A percentile compares a stretch with the other conserved stretches of the same genome.
Evolutionary conservation across 345 rosid species (phyloP).

Genomic region (Reutealis trisperma): DNA sequence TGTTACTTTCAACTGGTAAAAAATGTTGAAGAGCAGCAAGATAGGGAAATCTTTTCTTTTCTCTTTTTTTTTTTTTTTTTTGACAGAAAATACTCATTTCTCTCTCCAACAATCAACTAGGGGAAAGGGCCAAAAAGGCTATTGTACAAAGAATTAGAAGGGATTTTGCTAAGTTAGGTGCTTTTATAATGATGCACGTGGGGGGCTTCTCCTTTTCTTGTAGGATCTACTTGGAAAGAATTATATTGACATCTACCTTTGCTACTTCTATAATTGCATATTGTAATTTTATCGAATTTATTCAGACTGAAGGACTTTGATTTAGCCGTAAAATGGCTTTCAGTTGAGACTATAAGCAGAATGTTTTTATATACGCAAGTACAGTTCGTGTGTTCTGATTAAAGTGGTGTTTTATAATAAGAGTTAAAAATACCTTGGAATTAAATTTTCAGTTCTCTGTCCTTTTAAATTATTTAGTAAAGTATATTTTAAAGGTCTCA

Average conservation of each 20-base stretch:
- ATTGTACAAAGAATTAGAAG: conserved; percentile 7
- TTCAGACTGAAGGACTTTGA: too few relatives aligned
- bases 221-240: background rate
- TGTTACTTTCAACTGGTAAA: conserved; percentile 9
- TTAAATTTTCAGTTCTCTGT: too few relatives aligned
- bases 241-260: background rate
- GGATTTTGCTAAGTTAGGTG: background rate
- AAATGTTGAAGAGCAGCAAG: background rate
- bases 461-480: too few relatives aligned
- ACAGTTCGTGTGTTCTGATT: too few relatives aligned
- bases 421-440: too few relatives aligned
- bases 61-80: background rate
- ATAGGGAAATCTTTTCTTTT: background rate
- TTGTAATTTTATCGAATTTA: background rate
- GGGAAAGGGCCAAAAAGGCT: background rate
- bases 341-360: too few relatives aligned
- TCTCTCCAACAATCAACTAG: background rate
- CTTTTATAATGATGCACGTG: background rate
- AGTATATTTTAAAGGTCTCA: too few relatives aligned
- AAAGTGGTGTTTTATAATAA: too few relatives aligned
- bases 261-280: background rate
- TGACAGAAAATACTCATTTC: background rate
- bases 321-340: too few relatives aligned
- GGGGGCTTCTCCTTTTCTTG: background rate
- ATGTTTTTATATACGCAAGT: too few relatives aligned